phyloP scores from a whole-genome alignment of 768 basidiomycete genomes.

The Boletus sp. region DNA sequence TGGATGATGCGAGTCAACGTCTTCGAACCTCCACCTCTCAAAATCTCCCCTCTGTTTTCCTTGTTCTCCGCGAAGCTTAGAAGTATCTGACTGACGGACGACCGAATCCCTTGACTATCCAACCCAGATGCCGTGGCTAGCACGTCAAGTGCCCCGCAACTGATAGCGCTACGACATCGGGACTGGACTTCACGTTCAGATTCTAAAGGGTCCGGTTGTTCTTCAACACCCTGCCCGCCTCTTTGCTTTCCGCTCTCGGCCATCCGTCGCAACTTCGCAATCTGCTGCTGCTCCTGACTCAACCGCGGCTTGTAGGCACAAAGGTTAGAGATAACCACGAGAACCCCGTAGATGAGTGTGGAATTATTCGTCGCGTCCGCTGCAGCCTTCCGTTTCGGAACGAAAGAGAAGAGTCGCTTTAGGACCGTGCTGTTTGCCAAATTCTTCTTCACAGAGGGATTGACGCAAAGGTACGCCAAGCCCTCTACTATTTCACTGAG shows the following conservation, averaged over 20 bases:
- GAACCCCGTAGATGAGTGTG: slow-evolving; percentile 73
- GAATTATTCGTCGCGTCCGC: slow-evolving; percentile 36
- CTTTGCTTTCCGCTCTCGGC: slow-evolving; percentile 46
- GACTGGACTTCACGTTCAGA: slow-evolving; percentile 63
- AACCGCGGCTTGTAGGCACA: slow-evolving; percentile 67
- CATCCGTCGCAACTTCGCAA: slow-evolving; percentile 78
- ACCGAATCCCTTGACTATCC: slow-evolving; percentile 65
- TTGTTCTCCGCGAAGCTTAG: slow-evolving; percentile 76
- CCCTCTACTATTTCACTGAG: slow-evolving; percentile 75
- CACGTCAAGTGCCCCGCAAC: slow-evolving; percentile 62
- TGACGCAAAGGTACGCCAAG: slow-evolving; percentile 75
- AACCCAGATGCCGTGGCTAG: slow-evolving; percentile 55
- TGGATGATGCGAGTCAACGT: slow-evolving; percentile 58
- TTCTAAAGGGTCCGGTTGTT: slow-evolving; percentile 45
- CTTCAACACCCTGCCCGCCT: slow-evolving; percentile 29
- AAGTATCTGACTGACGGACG: slow-evolving; percentile 57
- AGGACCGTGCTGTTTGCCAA: slow-evolving; percentile 62
- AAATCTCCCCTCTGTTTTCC: slow-evolving; percentile 69
- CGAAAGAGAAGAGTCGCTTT: slow-evolving; percentile 51
- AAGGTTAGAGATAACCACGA: slow-evolving; percentile 74
- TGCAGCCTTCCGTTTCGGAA: slow-evolving; percentile 47
- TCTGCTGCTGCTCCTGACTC: slow-evolving; percentile 78
- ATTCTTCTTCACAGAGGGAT: slow-evolving; percentile 59
- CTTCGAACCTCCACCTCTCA: slow-evolving; percentile 79
- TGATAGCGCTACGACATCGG: slow-evolving; percentile 56